Conservation (phyloP, 768 basidiomycete genomes). For the Suillus occidentalis region DNA sequence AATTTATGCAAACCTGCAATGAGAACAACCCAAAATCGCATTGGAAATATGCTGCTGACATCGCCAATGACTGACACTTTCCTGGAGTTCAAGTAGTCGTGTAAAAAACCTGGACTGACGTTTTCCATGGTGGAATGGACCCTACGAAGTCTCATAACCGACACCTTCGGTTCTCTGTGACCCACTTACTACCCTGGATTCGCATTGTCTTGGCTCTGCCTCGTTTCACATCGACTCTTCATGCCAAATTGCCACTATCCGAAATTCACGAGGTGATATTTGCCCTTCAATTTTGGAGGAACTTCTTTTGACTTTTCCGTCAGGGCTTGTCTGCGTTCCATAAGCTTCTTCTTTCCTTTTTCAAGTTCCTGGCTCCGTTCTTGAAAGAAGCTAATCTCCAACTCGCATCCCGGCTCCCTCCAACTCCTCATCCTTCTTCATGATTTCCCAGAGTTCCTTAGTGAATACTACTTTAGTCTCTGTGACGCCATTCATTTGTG, state of each 20-base stretch:
- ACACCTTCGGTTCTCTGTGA: conserved; percentile 93
- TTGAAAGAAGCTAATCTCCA: conserved; percentile 80
- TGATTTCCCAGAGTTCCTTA: conserved; percentile 98
- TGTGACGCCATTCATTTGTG: conserved; percentile 90
- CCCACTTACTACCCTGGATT: conserved; percentile 97
- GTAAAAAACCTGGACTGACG: no score
- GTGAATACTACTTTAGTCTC: conserved; percentile 94
- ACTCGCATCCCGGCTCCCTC: conserved; percentile 78
- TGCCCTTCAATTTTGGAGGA: neutral
- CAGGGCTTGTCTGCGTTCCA: conserved; percentile 97
- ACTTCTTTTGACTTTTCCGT: conserved; percentile 11
- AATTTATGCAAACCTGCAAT: no score
- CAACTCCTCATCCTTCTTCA: conserved; percentile 93
- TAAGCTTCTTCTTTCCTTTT: conserved; percentile 87
- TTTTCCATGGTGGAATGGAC: no score
- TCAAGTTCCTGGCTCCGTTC: conserved; percentile 94
- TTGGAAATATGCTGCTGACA: no score
- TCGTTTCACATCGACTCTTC: conserved; percentile 94
- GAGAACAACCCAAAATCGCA: no score
- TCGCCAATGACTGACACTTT: no score
- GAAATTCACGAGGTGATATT: conserved; percentile 79
- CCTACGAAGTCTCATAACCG: no score
- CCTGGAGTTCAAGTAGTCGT: no score
- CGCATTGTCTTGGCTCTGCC: conserved; percentile 96
- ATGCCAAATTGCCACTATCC: conserved; percentile 89